These are phyloP conservation scores for Ananas comosus DNA, from an alignment of 176 grass and related monocot species.

Conservation along the genomic window DNA sequence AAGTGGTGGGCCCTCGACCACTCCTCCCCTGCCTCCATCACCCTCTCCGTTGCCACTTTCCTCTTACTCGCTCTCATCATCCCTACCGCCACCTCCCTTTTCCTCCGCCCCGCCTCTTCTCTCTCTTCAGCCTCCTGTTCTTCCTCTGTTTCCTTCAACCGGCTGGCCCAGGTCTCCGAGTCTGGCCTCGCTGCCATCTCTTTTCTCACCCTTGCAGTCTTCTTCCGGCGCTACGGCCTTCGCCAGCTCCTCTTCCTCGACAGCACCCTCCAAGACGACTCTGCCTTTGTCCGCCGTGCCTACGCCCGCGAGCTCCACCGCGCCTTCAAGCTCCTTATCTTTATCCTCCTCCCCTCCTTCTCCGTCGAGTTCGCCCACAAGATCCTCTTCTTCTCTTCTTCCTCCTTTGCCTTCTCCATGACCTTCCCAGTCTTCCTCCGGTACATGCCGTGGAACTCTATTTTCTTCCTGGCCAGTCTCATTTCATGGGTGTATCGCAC, in stretches of 20 bases:
- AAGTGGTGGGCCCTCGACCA: conserved; percentile 76
- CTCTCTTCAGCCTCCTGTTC: conserved; percentile 22
- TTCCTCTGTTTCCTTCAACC: conserved; percentile 42
- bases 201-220: conserved; percentile 52
- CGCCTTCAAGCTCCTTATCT: conserved; percentile 54
- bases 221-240: conserved; percentile 54
- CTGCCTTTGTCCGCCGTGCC: conserved; percentile 41
- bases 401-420: conserved; percentile 17
- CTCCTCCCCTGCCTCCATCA: conserved; percentile 24
- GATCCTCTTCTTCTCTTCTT: conserved; percentile 62
- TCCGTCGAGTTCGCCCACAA: conserved; percentile 65
- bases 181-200: conserved; percentile 57
- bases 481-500: conserved; percentile 85
- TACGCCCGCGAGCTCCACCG: conserved; percentile 63
- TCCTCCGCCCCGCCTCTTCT: conserved; percentile 21
- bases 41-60: conserved; percentile 59
- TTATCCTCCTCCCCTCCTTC: conserved; percentile 70
- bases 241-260: conserved; percentile 79
- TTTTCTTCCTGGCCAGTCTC: conserved; percentile 45
- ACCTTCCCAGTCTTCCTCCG: background rate
- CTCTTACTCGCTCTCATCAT: conserved; percentile 38
- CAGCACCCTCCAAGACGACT: conserved; percentile 51
- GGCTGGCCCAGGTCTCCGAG: conserved; percentile 45
- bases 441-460: conserved; percentile 27
- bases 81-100: conserved; percentile 36